Conservation (phyloP, 1,284 basidiomycete genomes). For the Microstroma glucosiphilum region DNA sequence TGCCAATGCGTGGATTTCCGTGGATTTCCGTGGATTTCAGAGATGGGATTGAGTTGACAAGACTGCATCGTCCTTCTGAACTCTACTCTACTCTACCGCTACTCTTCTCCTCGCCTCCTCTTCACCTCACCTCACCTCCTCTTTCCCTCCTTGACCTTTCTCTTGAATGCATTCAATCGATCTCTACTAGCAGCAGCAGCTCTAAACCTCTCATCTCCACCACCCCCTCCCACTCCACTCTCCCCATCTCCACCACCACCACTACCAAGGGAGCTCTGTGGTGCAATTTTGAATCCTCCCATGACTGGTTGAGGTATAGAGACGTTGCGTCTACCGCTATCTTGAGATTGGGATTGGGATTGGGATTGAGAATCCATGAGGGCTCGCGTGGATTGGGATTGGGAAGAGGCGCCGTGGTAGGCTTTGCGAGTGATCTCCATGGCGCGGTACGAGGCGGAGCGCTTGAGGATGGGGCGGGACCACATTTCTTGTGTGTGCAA, state of each 20-base stretch:
- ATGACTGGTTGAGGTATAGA: not conserved
- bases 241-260: not conserved
- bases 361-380: not conserved
- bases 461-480: constrained; percentile 48
- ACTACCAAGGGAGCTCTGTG: not conserved
- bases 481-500: constrained; percentile 34
- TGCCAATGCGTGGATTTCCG: no score
- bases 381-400: not conserved
- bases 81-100: no score
- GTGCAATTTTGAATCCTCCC: constrained; percentile 2
- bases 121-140: constrained; percentile 1
- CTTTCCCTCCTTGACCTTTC: constrained; percentile 6
- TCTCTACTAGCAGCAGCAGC: constrained; percentile 1
- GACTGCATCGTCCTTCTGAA: no score
- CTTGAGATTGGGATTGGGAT: not conserved
- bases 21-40: no score
- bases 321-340: constrained; percentile 1
- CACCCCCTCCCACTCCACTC: not conserved
- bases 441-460: constrained; percentile 44
- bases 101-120: no score
- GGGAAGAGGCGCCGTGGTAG: not conserved
- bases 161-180: constrained; percentile 7
- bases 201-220: not conserved
- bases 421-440: constrained; percentile 1
- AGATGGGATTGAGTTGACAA: no score